phyloP scores from a whole-genome alignment of 2,329 filamentous ascomycete genomes.

The Ceratocystis diversiconidia region DNA sequence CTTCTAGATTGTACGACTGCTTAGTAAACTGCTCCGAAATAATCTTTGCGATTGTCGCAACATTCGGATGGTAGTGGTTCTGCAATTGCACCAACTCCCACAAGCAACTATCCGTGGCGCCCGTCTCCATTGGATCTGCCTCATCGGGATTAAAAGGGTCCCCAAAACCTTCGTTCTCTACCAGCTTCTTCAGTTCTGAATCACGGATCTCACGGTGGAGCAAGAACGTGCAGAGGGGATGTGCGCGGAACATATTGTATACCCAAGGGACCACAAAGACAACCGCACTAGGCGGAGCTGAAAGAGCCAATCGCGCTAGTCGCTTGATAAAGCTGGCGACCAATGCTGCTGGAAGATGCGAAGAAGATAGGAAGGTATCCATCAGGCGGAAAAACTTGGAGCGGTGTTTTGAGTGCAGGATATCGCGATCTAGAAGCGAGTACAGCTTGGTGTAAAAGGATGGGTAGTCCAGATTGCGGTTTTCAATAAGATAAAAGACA shows the following conservation, averaged over 20 bases:
- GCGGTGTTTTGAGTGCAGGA: conserved; percentile 87
- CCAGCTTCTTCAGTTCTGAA: conserved; percentile 39
- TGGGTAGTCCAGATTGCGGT: conserved; percentile 91
- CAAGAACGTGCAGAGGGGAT: conserved; percentile 91
- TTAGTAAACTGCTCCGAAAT: conserved; percentile 97
- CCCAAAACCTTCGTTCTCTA: conserved; percentile 44
- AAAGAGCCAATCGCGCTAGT: conserved; percentile 70
- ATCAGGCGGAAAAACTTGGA: conserved; percentile 86
- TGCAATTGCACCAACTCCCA: conserved; percentile 92
- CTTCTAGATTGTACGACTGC: conserved; percentile 84
- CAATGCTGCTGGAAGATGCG: conserved; percentile 78
- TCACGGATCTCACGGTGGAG: conserved; percentile 62
- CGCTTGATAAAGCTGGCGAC: conserved; percentile 95
- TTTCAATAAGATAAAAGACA: conserved; percentile 85
- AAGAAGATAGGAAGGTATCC: conserved; percentile 78
- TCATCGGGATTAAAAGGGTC: conserved; percentile 71
- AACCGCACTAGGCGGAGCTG: conserved; percentile 77
- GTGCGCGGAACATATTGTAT: conserved; percentile 84
- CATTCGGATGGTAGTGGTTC: conserved; percentile 91
- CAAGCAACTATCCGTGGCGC: conserved; percentile 78
- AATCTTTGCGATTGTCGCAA: conserved; percentile 85
- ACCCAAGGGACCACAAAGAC: conserved; percentile 84
- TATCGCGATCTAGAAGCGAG: conserved; percentile 69
- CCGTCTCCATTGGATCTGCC: conserved; percentile 67
- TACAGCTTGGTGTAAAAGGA: conserved; percentile 91